phyloP scores from a whole-genome alignment of 345 rosid species.

The Acer saccharum region DNA sequence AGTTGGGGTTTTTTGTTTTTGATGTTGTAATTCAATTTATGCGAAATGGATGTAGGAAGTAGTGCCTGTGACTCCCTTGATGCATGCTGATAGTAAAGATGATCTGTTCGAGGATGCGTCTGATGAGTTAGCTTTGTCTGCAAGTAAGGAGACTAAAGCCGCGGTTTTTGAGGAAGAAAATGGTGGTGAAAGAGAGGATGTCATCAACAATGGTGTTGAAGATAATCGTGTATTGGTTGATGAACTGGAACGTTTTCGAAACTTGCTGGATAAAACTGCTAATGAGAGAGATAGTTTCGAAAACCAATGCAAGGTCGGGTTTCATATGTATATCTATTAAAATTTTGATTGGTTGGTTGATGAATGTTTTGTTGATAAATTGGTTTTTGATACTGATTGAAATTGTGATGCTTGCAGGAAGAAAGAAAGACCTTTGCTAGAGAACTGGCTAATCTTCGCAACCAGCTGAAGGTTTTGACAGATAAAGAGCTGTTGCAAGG shows the following conservation, averaged over 20 bases:
- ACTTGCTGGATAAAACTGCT: slow-evolving; percentile 33
- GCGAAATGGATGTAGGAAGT: slow-evolving; percentile 22
- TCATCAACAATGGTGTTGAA: slow-evolving; percentile 18
- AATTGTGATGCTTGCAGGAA: slow-evolving; percentile 42
- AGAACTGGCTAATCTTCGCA: slow-evolving; percentile 46
- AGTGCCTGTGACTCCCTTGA: slow-evolving; percentile 23
- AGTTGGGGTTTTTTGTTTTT: background rate
- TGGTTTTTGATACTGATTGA: slow-evolving; percentile 1
- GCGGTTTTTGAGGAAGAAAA: slow-evolving; percentile 14
- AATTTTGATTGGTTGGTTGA: background rate
- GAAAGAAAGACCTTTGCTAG: slow-evolving; percentile 46
- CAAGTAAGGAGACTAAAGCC: slow-evolving; percentile 18
- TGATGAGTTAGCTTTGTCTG: slow-evolving; percentile 57
- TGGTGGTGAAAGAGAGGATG: background rate
- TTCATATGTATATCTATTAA: background rate
- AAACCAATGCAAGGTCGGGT: slow-evolving; percentile 44
- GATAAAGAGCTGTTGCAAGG: slow-evolving; percentile 20
- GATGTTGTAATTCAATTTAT: slow-evolving; percentile 3
- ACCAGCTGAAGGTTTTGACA: slow-evolving; percentile 46
- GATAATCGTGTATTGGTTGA: slow-evolving; percentile 12
- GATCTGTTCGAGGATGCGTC: slow-evolving; percentile 91
- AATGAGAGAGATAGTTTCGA: slow-evolving; percentile 36
- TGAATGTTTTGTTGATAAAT: background rate
- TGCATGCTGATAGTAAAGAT: slow-evolving; percentile 63
- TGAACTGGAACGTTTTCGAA: slow-evolving; percentile 33